Base-by-base conservation (phyloP, 2,329 filamentous ascomycete genomes). In the Rugonectria rugulosa region DNA sequence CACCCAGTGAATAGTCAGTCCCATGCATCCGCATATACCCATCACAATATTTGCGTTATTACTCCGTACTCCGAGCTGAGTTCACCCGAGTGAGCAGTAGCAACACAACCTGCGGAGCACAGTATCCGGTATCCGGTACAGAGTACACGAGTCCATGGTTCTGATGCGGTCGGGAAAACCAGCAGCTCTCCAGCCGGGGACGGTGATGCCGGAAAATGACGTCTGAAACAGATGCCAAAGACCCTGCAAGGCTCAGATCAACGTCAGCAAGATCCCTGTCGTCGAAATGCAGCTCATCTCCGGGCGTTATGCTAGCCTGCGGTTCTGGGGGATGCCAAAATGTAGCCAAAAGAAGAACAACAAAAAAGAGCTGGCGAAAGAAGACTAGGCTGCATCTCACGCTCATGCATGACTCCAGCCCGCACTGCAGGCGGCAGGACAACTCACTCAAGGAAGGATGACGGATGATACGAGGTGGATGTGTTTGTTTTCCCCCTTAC, bases 211-310 rank as follows among this genome's bases (percentile, higher is more conserved):
- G 61, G 49, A 51, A 58, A 37, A 67, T 67, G 65, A 67, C 65
- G 65, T 67, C 60, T 67, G 60, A 65, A 67, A 66, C 61, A 51
- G 57, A 59, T 53, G 47, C 45, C 46, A 52, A 42, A 56, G 24
- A 60, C 63, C 59, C 62, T 61, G 63, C 56, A 56, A 59, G 67
- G 59, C 64, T 68, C 64, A 68, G 60, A 63, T 66, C 61, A 61
- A 67, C 62, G 62, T 65, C 64, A 64, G 62, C 64, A 24, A 29
- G 51, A 68, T 66, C 66, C 65, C 65, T 68, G 66, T 54, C 41
- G 20, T 19, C 53, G 51, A 44, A 48, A 53, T 59, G 61, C 52
- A 67, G 45, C 65, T 68, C 66, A 68, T 68, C 61, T 68, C 66
- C 65, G 66, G 48, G 19, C 36, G 37, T 63, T 47, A 64, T 68